Evolutionary conservation across 345 rosid genomes (phyloP).

Genomic region (Mercurialis annua): DNA sequence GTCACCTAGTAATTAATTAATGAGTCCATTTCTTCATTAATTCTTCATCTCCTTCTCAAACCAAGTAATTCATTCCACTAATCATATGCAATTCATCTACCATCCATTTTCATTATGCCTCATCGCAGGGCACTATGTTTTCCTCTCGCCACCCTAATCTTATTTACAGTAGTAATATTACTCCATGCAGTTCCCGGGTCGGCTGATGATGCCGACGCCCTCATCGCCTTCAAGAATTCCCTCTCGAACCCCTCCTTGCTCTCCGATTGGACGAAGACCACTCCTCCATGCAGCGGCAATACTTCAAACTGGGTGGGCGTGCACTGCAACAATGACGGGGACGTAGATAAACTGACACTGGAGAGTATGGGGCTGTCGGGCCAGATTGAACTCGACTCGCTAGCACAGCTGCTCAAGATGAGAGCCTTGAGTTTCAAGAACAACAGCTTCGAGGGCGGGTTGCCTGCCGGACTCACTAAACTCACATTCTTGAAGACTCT

Average conservation of each 20-base stretch:
- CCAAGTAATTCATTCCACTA: too few relatives aligned
- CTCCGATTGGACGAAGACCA: slow-evolving; percentile 35
- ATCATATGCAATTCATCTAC: too few relatives aligned
- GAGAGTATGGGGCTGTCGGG: slow-evolving; percentile 61
- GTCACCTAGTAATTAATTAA: too few relatives aligned
- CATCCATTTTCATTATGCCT: not conserved
- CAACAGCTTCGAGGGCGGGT: slow-evolving; percentile 53
- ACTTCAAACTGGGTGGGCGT: slow-evolving; percentile 52
- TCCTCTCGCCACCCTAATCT: not conserved
- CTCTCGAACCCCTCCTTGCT: slow-evolving; percentile 33
- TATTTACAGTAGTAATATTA: not conserved
- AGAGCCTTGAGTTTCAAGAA: slow-evolving; percentile 56
- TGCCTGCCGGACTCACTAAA: slow-evolving; percentile 45
- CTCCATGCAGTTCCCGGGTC: not conserved
- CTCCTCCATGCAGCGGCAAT: slow-evolving; percentile 35
- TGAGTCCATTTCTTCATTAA: too few relatives aligned
- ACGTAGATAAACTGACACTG: slow-evolving; percentile 39
- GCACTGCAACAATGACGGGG: slow-evolving; percentile 36
- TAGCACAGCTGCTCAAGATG: slow-evolving; percentile 29
- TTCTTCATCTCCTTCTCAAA: too few relatives aligned
- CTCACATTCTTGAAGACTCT: slow-evolving; percentile 39
- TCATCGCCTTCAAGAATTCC: slow-evolving; percentile 53
- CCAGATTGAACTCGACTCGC: slow-evolving; percentile 38
- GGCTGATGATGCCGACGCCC: slow-evolving; percentile 39
- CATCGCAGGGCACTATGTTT: not conserved